Evolutionary conservation across 192 early-diverging fungal species (phyloP), one percentile per base, ranked within the genome.

Genomic region (Helicostylum pulchrum): DNA sequence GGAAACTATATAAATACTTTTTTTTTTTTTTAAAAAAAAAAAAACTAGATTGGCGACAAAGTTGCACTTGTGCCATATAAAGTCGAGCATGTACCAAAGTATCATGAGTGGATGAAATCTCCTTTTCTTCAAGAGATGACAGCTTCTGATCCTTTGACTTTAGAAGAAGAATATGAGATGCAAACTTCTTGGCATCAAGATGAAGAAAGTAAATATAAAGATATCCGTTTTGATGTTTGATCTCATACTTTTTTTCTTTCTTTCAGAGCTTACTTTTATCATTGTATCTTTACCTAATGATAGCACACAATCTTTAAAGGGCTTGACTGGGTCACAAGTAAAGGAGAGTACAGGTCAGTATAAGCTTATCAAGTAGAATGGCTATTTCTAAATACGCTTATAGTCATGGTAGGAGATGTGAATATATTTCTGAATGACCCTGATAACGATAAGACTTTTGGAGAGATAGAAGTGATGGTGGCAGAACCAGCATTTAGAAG

Each of bases 101-200:
- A 98, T 72, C 95, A 98, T 74, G 87, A 89, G 60, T 98, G 96
- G 96, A 96, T 98, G 94, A 85, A 92, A 67, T 89, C 88, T 8
- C 88, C 91, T 3, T 92, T 85, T 74, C 78, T 98, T 21, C 89
- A 92, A 58, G 94, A 94, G 68, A 90, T 93, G 89, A 98, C 94
- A 11, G 96, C 93, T 3, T 97, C 94, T 7, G 95, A 99, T 72
- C 94, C 95, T 10, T 80, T 99, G 49, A 85, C 83, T 5, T 72
- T 99, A 19, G 89, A 94, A 10, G 94, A 97, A 80, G 96, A 99
- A 62, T 96, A 92, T 59, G 91, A 77, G 21, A 99, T 99, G 96
- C 94, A 96, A 63, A 74, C 82, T 69, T 86, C 90, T 0, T 99
- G 96, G 96, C 81, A 83, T 51, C 70, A 76, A 9, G 96, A 99